phyloP scores from a whole-genome alignment of 2,329 filamentous ascomycete species.

The Hypomyces perniciosus region DNA sequence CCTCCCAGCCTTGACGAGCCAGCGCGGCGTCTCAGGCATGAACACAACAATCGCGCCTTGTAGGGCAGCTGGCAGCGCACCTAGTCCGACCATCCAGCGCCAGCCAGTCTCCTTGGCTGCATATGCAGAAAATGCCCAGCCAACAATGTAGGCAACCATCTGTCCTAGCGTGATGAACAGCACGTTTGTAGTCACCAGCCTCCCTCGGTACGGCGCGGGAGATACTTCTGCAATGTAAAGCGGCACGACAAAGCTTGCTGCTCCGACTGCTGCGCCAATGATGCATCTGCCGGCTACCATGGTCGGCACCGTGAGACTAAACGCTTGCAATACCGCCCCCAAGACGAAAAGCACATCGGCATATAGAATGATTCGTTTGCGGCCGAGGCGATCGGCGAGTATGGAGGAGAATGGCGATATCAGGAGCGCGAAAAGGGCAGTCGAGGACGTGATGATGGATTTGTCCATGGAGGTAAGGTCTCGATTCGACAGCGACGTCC shows the following conservation, averaged over 20 bases:
- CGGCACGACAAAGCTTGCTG: conserved; percentile 75
- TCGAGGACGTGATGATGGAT: conserved; percentile 65
- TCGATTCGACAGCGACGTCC: conserved; percentile 50
- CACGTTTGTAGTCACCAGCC: conserved; percentile 74
- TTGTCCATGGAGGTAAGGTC: conserved; percentile 58
- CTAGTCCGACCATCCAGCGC: conserved; percentile 88
- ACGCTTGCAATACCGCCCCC: conserved; percentile 61
- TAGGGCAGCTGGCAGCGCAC: conserved; percentile 66
- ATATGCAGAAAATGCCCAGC: conserved; percentile 64
- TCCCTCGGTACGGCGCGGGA: conserved; percentile 67
- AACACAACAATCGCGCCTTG: conserved; percentile 63
- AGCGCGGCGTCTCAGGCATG: conserved; percentile 86
- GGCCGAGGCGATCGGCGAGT: conserved; percentile 56
- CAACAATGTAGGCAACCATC: conserved; percentile 79
- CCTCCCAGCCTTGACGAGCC: conserved; percentile 67
- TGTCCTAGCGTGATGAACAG: conserved; percentile 85
- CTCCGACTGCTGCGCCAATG: conserved; percentile 67
- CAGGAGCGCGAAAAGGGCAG: conserved; percentile 59
- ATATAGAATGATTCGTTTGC: conserved; percentile 56
- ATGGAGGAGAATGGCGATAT: conserved; percentile 58
- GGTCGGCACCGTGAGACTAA: conserved; percentile 46
- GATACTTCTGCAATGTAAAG: conserved; percentile 85
- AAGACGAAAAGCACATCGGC: conserved; percentile 62
- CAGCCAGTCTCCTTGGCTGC: conserved; percentile 56
- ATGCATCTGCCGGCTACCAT: conserved; percentile 66